Conservation (phyloP, 306 rosid genomes). For the Pyrus pyrifolia region DNA sequence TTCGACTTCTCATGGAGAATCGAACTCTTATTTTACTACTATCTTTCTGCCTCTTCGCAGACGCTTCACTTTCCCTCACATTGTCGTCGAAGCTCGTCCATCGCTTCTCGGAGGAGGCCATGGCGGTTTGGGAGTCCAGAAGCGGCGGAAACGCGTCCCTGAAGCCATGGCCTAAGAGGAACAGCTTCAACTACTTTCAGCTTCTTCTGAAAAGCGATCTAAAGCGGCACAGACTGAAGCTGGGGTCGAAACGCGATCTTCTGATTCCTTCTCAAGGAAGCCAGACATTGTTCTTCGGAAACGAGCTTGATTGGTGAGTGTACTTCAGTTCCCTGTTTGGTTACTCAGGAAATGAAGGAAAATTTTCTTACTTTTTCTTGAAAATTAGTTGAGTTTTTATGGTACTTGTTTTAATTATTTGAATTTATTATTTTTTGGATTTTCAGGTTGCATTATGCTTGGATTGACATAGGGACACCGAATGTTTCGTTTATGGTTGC, state of each 20-base stretch:
- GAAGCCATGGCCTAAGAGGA: constrained; percentile 39
- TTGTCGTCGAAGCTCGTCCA: constrained; percentile 55
- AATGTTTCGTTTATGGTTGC: constrained; percentile 89
- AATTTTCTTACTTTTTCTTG: neutral
- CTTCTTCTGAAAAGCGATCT: constrained; percentile 48
- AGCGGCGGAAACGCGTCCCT: neutral
- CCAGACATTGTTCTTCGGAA: constrained; percentile 66
- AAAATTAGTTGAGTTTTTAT: neutral
- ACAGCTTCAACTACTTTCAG: constrained; percentile 39
- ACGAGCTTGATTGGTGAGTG: constrained; percentile 82
- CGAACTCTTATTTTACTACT: neutral
- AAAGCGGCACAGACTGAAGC: constrained; percentile 50
- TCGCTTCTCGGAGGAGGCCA: constrained; percentile 69
- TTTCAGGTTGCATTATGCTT: constrained; percentile 77
- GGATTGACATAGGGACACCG: constrained; percentile 93
- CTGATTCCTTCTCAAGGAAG: constrained; percentile 75
- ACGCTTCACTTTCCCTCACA: constrained; percentile 2
- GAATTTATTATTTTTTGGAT: neutral
- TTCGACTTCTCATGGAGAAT: constrained; percentile 9
- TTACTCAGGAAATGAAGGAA: neutral
- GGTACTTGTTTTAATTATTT: neutral
- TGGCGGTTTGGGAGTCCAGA: constrained; percentile 29
- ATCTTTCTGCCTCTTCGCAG: neutral
- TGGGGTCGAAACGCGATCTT: constrained; percentile 28
- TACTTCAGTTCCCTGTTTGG: constrained; percentile 9